Percentiles rank a stretch among this genome's conserved stretches.
phyloP scores from a whole-genome alignment of 305 asterid genomes.

The Rubia peregrina region DNA sequence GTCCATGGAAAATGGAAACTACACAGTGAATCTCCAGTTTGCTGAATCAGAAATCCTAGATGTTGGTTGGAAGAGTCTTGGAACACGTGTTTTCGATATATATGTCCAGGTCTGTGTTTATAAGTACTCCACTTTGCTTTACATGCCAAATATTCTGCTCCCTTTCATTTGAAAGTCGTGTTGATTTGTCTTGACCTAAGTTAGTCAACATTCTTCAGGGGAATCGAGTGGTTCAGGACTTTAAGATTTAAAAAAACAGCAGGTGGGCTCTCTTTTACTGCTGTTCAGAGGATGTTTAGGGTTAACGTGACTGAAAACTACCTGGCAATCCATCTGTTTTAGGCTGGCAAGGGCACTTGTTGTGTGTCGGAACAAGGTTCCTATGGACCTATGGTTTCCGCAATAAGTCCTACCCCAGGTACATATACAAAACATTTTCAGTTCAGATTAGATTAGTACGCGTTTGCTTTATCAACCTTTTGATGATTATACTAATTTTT shows the following conservation, averaged over 20 bases:
- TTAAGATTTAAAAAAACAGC: slow-evolving; percentile 59
- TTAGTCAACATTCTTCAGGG: slow-evolving; percentile 40
- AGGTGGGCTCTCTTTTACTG: slow-evolving; percentile 38
- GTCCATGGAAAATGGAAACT: slow-evolving; percentile 69
- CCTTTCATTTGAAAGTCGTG: not conserved
- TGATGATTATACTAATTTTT: slow-evolving; percentile 10
- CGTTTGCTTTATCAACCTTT: slow-evolving; percentile 5
- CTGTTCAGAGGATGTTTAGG: slow-evolving; percentile 31
- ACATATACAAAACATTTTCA: too few relatives aligned
- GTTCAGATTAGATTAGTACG: not conserved
- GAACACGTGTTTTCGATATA: slow-evolving; percentile 61
- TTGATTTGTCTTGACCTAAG: slow-evolving; percentile 8
- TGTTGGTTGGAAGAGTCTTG: slow-evolving; percentile 48
- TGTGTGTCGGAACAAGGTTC: slow-evolving; percentile 56
- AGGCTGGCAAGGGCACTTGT: slow-evolving; percentile 88
- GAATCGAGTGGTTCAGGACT: slow-evolving; percentile 37
- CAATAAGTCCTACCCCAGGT: slow-evolving; percentile 59
- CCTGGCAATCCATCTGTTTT: slow-evolving; percentile 65
- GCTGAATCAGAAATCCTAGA: slow-evolving; percentile 35
- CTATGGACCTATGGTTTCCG: slow-evolving; percentile 74
- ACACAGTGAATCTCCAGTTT: slow-evolving; percentile 55
- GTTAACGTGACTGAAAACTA: slow-evolving; percentile 51
- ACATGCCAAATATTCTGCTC: too few relatives aligned
- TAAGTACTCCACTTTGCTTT: not conserved
- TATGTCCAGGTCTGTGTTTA: slow-evolving; percentile 54